Conservation (phyloP, 768 basidiomycete species). For the Boletus edulis region DNA sequence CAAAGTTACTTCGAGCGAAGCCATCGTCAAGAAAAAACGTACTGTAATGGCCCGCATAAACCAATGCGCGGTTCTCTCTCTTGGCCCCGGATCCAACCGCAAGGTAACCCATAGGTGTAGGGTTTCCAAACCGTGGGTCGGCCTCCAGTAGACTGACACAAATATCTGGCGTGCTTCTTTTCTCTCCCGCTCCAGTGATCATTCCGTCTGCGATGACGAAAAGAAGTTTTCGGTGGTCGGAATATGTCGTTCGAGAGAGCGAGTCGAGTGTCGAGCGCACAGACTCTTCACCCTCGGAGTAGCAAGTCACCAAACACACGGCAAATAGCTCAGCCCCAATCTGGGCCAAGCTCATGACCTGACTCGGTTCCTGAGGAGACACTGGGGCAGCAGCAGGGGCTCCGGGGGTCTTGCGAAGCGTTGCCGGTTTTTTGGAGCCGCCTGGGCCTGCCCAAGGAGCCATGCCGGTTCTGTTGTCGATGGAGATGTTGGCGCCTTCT, state of each 20-base stretch:
- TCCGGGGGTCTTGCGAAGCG: slow-evolving; percentile 36
- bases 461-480: slow-evolving; percentile 88
- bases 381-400: slow-evolving; percentile 47
- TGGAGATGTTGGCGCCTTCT: slow-evolving; percentile 90
- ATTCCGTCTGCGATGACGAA: slow-evolving; percentile 98
- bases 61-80: slow-evolving; percentile 91
- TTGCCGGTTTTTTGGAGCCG: slow-evolving; percentile 50
- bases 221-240: slow-evolving; percentile 87
- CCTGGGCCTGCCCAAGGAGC: slow-evolving; percentile 85
- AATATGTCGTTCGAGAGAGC: slow-evolving; percentile 87
- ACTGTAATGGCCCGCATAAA: slow-evolving; percentile 99
- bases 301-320: slow-evolving; percentile 95
- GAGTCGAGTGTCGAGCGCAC: slow-evolving; percentile 90
- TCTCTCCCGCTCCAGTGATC: slow-evolving; percentile 98
- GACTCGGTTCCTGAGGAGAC: slow-evolving; percentile 42
- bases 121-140: slow-evolving; percentile 94
- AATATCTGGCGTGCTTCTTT: slow-evolving; percentile 92
- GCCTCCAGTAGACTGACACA: slow-evolving; percentile 90
- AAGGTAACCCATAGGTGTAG: slow-evolving; percentile 88
- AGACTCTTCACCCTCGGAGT: slow-evolving; percentile 95
- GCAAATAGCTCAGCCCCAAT: slow-evolving; percentile 96
- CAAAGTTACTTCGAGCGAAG: not conserved
- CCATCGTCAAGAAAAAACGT: slow-evolving; percentile 32
- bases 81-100: slow-evolving; percentile 91
- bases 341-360: slow-evolving; percentile 74